Base-by-base conservation (phyloP, 2,329 filamentous ascomycete genomes). In the Fusarium praegraminearum region DNA sequence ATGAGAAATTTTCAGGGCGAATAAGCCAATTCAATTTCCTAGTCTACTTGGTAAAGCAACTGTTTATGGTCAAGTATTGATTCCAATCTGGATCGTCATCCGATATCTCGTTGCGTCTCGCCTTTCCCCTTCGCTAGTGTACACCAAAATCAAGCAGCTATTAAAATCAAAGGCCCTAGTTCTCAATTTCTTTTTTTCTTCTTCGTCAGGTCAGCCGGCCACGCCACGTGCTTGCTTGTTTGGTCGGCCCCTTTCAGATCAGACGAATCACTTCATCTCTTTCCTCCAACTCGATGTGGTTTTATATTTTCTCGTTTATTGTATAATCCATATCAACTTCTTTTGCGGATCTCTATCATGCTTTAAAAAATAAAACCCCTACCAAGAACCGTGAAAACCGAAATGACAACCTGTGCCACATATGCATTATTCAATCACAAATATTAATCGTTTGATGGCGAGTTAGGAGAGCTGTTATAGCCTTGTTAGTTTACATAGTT, bases 401-500 rank as follows among this genome's bases (percentile, higher is more conserved):
- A 65, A 73, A 76, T 71, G 75, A 75, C 76, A 76, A 63, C 72
- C 77, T 67, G 75, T 76, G 78, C 64, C 76, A 75, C 70, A 60
- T 74, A 75, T 78, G 75, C 76, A 78, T 77, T 75, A 77, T 75
- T 71, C 71, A 74, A 71, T 73, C 68, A 72, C 73, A 71, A 75
- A 76, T 62, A 62, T 80, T 75, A 80, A 71, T 82, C 80, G 72
- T 82, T 81, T 73, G 77, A 75, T 51, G 80, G 80, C 69, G 78
- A 81, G 75, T 79, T 81, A 62, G 81, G 81, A 60, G 86, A 87
- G 71, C 83, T 76, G 33, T 53, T 76, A 35, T 53, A 7, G 13
- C 2, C 32, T 26, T 57, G 68, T 81, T 77, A 81, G 77, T 53
- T 18, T 15, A 8, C 11, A 22, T 24, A 2, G 33, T 10, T 12